Evolutionary conservation across 2,329 filamentous ascomycete genomes (phyloP).

Genomic region (Aspergillus cejpii): DNA sequence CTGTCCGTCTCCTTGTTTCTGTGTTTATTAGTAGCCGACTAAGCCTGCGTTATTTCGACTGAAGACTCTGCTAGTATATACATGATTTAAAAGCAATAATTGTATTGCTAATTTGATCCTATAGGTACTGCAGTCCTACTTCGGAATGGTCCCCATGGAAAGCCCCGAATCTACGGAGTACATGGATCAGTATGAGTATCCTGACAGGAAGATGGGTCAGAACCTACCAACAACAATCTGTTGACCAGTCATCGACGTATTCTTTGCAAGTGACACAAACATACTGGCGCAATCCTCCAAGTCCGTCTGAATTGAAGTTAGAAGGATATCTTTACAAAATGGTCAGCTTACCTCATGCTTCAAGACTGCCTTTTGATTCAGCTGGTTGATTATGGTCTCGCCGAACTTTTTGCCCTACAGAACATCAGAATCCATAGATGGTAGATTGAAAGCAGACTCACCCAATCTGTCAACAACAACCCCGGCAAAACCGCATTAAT

Average conservation of each 20-base stretch:
- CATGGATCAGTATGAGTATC: too few species aligned
- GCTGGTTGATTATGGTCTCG: background rate
- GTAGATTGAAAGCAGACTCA: background rate
- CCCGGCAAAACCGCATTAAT: slow-evolving; percentile 47
- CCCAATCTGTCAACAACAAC: background rate
- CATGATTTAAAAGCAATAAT: background rate
- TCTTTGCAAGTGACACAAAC: slow-evolving; percentile 23
- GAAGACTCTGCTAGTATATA: background rate
- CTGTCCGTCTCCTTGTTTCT: slow-evolving; percentile 4
- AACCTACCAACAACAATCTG: slow-evolving; percentile 26
- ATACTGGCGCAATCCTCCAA: slow-evolving; percentile 26
- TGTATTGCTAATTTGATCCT: background rate
- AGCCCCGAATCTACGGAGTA: background rate
- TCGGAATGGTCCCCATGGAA: background rate
- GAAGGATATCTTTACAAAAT: background rate
- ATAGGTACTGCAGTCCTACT: too few species aligned
- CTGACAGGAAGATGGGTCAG: background rate
- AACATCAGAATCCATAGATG: background rate
- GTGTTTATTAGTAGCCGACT: slow-evolving; percentile 5
- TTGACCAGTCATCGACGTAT: slow-evolving; percentile 31
- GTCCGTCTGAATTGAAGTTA: slow-evolving; percentile 16
- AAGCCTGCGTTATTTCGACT: slow-evolving; percentile 2
- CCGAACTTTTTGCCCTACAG: background rate
- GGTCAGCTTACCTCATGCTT: background rate
- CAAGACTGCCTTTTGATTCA: background rate